Evolutionary conservation across 768 basidiomycete genomes (phyloP), one percentile per base, ranked within the genome.

Genomic region (Trametes cingulata): DNA sequence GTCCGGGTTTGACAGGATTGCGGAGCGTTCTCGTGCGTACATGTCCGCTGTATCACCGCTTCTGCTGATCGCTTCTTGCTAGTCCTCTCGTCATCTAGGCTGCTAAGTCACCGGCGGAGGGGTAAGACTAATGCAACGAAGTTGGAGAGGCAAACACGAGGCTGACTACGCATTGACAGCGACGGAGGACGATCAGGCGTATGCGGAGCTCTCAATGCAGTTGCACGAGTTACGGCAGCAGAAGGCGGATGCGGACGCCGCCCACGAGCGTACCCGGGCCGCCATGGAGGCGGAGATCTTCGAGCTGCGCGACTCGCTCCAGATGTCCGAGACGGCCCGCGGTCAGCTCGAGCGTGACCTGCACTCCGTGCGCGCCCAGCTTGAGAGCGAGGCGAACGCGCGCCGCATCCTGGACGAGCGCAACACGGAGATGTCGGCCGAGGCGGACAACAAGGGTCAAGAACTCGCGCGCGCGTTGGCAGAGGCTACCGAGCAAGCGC

Each of bases 1-100:
- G 70, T 71, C 82, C 0, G 88, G 88, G 1, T 95, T 97, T 68
- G 94, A 95, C 66, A 83, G 85, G 63, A 88, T 95, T 66, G 89
- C 91, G 3, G 92, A 95, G 70, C 84, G 89, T 47, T 91, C 91
- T 60, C 72, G 93, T 93, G 70, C 56, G 91, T 61, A 17, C 25
- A 42, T 7, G 17, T 37, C 27, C 45, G 45, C 40, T 17, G 22
- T 58, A 58, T 48, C 10, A 49, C 47, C 29, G 52, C 43, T 10
- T 15, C 13, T 62, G 42, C 58, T 61, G n/a, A 59, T 60, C 35
- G 51, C 20, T 17, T 40, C 27, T 58, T 55, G 37, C 29, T 52
- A 93, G 92, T 94, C 36, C 78, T 93, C 39, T 93, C 91, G 15
- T 80, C 86, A 41, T 92, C 91, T 15, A 78, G 90, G 27, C 68